Conservation (phyloP, 2,329 filamentous ascomycete genomes). For the Curvularia lunata region DNA sequence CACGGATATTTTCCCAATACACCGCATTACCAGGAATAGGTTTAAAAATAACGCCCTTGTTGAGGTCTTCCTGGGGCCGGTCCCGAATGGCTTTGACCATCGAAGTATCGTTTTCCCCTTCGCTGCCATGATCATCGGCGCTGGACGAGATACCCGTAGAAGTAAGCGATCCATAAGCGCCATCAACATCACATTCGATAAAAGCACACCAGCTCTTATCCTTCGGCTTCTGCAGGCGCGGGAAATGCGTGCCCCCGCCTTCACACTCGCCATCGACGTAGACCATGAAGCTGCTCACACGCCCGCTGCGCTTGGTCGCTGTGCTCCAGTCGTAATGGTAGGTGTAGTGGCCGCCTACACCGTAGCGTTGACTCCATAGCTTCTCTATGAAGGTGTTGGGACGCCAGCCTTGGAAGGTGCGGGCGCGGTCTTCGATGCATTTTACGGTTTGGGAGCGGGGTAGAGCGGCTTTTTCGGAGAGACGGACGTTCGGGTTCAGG, state of each 20-base stretch:
- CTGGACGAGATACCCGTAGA: not conserved
- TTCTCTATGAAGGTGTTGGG: conserved; percentile 64
- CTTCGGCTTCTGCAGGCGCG: conserved; percentile 55
- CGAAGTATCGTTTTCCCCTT: conserved; percentile 25
- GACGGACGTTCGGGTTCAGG: conserved; percentile 57
- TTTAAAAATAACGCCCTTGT: conserved; percentile 63
- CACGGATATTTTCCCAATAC: conserved; percentile 66
- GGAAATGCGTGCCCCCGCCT: conserved; percentile 68
- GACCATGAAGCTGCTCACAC: conserved; percentile 67
- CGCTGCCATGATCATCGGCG: conserved; percentile 6
- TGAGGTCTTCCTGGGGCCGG: conserved; percentile 16
- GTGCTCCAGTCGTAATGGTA: conserved; percentile 63
- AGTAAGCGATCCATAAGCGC: not conserved
- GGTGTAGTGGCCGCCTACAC: conserved; percentile 62
- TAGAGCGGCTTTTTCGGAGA: conserved; percentile 58
- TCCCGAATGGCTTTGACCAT: not conserved
- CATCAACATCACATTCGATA: conserved; percentile 56
- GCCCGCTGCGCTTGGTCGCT: conserved; percentile 45
- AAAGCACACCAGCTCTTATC: conserved; percentile 63
- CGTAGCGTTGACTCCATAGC: conserved; percentile 67
- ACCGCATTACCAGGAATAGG: conserved; percentile 65
- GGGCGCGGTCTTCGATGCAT: conserved; percentile 65
- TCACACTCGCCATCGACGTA: conserved; percentile 60
- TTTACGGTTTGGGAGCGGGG: conserved; percentile 56
- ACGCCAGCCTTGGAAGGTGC: conserved; percentile 66